Evolutionary conservation across 148 eudicot species (phyloP), one percentile per base, ranked within the genome.

Genomic region (Fagopyrum esculentum): DNA sequence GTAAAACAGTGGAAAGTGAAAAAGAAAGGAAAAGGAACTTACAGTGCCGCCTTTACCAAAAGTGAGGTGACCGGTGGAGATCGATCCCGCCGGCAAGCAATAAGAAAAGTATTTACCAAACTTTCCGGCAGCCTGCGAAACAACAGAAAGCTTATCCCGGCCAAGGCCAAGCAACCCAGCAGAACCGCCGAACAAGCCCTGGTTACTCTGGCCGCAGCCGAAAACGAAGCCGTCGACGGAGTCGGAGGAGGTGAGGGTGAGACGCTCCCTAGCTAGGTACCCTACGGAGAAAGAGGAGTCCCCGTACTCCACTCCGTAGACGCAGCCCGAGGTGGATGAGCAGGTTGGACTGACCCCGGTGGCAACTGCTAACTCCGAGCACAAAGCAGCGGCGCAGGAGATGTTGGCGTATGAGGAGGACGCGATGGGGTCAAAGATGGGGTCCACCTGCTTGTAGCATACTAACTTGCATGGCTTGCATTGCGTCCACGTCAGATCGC

Each of bases 201-300:
- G 88, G 74, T 91, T 91, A 74, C 87, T 77, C 71, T 89, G 82
- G n/a, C 96, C 96, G 72, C 96, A 89, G 0, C 93, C 95, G 29
- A 85, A 90, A 10, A 75, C 68, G 76, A 88, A 88, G 17, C 78
- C 51, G 9, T 82, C 80, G n/a, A 90, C n/a, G 1, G 74, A 75
- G 1, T 87, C 87, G 1, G 66, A n/a, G 12, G 81, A 9, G 3
- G 91, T 72, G 40, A 90, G 49, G 11, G 82, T 85, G 1, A 90
- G 77, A 1, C 77, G 86, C 40, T 90, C 95, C 74, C 73, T 85
- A 5, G 86, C 83, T 12, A 88, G 83, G 83, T 59, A 84, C 5
- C 95, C 95, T 1, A 85, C 77, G 0, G 95, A 85, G 83, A 86
- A 85, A 1, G 95, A 90, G 13, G 83, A 84, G 70, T 91, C 97